A percentile compares a stretch with the other conserved stretches of the same genome.
These are phyloP conservation scores for Colletotrichum acutatum DNA, from an alignment of 2,329 filamentous ascomycete species.

Conservation along the genomic window DNA sequence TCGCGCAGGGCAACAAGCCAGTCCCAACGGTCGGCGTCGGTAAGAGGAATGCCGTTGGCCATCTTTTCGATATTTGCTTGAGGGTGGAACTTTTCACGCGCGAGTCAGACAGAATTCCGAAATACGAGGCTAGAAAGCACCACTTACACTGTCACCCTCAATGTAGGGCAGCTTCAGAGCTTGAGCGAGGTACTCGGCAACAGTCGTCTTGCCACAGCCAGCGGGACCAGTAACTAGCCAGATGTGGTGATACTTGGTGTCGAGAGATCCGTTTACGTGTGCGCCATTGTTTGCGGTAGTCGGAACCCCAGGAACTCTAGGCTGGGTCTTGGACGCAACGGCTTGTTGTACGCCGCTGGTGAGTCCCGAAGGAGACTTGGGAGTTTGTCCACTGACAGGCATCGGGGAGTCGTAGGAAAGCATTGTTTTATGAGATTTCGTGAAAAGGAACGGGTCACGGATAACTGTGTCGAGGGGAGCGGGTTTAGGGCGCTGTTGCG, in stretches of 20 bases:
- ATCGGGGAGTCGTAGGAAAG: slow-evolving; percentile 62
- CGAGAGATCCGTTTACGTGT: slow-evolving; percentile 44
- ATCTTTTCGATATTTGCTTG: slow-evolving; percentile 90
- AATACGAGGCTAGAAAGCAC: background rate
- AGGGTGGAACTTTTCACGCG: slow-evolving; percentile 73
- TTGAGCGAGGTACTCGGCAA: slow-evolving; percentile 73
- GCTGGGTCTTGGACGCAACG: slow-evolving; percentile 42
- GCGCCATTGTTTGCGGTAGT: slow-evolving; percentile 42
- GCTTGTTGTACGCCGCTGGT: slow-evolving; percentile 39
- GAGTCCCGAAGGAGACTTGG: slow-evolving; percentile 41
- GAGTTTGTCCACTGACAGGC: slow-evolving; percentile 53
- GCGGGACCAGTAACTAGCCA: slow-evolving; percentile 85
- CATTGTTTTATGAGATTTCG: slow-evolving; percentile 47
- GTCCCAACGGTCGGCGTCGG: slow-evolving; percentile 96
- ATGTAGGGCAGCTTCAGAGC: slow-evolving; percentile 76
- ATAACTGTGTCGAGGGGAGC: background rate
- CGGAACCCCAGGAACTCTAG: slow-evolving; percentile 24
- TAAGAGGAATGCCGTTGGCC: slow-evolving; percentile 83
- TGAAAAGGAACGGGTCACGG: background rate
- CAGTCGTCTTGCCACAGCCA: slow-evolving; percentile 82
- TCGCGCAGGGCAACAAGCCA: slow-evolving; percentile 87
- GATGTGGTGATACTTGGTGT: slow-evolving; percentile 70
- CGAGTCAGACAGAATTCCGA: slow-evolving; percentile 38
- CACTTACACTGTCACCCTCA: slow-evolving; percentile 80
- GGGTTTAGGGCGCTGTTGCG: slow-evolving; percentile 23